A percentile compares a stretch with the other conserved stretches of the same genome.
Evolutionary conservation across 192 early-diverging fungal species (phyloP).

Genomic region (Coemansia sp.): DNA sequence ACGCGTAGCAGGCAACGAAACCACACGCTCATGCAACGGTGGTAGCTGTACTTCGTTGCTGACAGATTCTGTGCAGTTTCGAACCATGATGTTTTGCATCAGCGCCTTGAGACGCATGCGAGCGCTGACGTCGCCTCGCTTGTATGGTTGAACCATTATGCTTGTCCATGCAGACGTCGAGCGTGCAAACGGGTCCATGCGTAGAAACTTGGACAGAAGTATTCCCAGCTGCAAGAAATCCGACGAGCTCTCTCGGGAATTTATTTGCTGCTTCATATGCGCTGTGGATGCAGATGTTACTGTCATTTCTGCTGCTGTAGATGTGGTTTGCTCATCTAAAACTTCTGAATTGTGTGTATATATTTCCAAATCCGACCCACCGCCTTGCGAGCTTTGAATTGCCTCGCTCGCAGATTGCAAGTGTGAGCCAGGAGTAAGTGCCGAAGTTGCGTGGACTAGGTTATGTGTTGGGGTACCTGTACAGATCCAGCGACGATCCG

Average conservation of each 20-base stretch:
- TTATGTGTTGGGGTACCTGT: slow-evolving; percentile 71
- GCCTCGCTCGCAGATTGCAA: neutral
- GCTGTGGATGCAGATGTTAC: neutral
- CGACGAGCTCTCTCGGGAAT: slow-evolving; percentile 24
- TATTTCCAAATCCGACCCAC: neutral
- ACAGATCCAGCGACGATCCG: slow-evolving; percentile 68
- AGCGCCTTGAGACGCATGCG: slow-evolving; percentile 54
- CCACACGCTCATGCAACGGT: slow-evolving; percentile 55
- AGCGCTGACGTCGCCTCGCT: slow-evolving; percentile 52
- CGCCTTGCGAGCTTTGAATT: neutral
- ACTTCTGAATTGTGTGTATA: neutral
- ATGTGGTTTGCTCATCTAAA: neutral
- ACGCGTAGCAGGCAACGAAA: slow-evolving; percentile 30
- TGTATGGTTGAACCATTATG: slow-evolving; percentile 59
- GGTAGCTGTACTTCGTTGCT: slow-evolving; percentile 63
- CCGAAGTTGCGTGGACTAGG: slow-evolving; percentile 57
- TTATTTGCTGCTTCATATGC: slow-evolving; percentile 16
- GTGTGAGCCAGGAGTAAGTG: slow-evolving; percentile 11
- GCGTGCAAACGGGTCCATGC: slow-evolving; percentile 63
- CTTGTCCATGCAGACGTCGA: slow-evolving; percentile 49
- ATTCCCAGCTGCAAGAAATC: slow-evolving; percentile 59
- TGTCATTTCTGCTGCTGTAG: neutral
- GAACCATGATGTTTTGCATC: slow-evolving; percentile 72
- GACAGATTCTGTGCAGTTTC: slow-evolving; percentile 62
- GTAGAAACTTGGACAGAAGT: slow-evolving; percentile 61